These are phyloP conservation scores for Stagonosporopsis tanaceti DNA, from an alignment of 2,329 filamentous ascomycete species.

Conservation along the genomic window DNA sequence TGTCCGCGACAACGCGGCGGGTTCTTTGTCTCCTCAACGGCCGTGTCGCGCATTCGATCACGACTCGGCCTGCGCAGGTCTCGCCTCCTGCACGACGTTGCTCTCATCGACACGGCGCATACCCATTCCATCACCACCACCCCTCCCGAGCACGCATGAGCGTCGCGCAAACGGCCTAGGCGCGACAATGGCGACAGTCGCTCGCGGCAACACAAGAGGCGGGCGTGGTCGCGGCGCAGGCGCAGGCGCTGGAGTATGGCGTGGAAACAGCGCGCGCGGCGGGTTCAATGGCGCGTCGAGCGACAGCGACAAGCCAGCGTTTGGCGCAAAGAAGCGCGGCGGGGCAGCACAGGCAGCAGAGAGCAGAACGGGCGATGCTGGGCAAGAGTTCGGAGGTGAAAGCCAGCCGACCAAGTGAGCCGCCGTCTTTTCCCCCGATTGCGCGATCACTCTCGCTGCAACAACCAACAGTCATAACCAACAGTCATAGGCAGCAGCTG, in stretches of 20 bases:
- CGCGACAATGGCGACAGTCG: conserved; percentile 41
- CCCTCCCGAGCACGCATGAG: conserved; percentile 19
- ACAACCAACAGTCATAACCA: background rate
- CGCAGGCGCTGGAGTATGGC: conserved; percentile 18
- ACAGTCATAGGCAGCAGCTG: conserved; percentile 1
- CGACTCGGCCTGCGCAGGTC: conserved; percentile 28
- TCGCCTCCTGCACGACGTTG: background rate
- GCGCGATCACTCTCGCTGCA: background rate
- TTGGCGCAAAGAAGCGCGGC: conserved; percentile 17
- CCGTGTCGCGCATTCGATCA: conserved; percentile 29
- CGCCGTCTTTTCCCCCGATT: conserved; percentile 8
- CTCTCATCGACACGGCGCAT: background rate
- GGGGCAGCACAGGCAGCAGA: conserved; percentile 9
- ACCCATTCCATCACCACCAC: background rate
- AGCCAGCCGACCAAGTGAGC: conserved; percentile 16
- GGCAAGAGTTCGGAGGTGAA: conserved; percentile 12
- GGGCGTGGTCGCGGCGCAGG: conserved; percentile 30
- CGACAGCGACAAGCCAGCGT: conserved; percentile 9
- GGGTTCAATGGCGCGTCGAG: conserved; percentile 23
- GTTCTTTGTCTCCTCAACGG: conserved; percentile 30
- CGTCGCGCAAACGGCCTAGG: conserved; percentile 16
- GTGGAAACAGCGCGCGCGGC: conserved; percentile 23
- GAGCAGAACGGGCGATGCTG: conserved; percentile 2
- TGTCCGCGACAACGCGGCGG: conserved; percentile 24
- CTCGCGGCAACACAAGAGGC: conserved; percentile 34